Evolutionary conservation across 1,284 basidiomycete species (phyloP), one percentile per base, ranked within the genome.

Genomic region (Pseudozyma pruni): DNA sequence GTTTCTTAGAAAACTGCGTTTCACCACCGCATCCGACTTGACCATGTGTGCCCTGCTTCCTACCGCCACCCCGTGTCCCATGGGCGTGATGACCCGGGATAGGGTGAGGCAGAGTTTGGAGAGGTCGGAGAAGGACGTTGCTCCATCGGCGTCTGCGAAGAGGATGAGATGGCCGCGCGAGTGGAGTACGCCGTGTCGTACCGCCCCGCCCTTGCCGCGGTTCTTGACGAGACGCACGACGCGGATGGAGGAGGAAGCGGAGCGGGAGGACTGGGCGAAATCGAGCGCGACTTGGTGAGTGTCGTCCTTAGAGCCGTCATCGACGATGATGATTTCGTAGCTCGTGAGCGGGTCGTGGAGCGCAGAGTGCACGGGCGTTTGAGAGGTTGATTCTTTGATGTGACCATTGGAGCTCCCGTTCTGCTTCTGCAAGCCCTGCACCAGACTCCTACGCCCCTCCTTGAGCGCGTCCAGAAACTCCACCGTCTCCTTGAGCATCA

Each of bases 121-220:
- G 13, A 96, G 81, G 76, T 95, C 94, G 41, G 88, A 85, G 72
- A 97, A 94, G 34, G 88, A 86, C 62, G 91, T 93, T 20, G 94
- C 94, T 2, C 91, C 94, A 75, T 97, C 94, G 7, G 94, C 94
- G 79, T 97, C 94, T 32, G 90, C 93, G 87, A 96, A 94, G 43
- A 96, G 84, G 44, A 96, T 85, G n/a, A 91, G 84, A 62, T 86
- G 83, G 6, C 94, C 94, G 4, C 91, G 86, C 6, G 88, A 86
- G 78, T 91, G 89, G 60, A 94, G 40, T 5, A 81, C 72, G 23
- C 79, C 76, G 83, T 95, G 93, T 37, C 90, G 86, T 19, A 96
- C 93, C 0, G 93, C 92, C 1, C 92, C 94, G 22, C 94, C 94
- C 80, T 96, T 97, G 1, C 94, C 94, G 11, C 91, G 84, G 79